Base-by-base conservation (phyloP, 345 rosid species). In the Salix brachista region DNA sequence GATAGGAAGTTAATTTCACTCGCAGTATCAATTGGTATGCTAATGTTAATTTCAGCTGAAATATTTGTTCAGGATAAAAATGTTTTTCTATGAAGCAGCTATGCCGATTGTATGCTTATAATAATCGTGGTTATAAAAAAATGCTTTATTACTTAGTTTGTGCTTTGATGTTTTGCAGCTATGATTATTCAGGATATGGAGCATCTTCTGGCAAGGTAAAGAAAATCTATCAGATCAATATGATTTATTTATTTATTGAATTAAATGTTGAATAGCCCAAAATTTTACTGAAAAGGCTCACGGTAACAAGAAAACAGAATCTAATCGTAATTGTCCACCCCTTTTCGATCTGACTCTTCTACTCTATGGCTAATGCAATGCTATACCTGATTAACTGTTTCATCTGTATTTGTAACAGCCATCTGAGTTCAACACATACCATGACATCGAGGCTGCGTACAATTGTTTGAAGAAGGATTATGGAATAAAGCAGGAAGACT, bases 121-220 rank as follows among this genome's bases (percentile, higher is more conserved):
- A 17, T 74, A 14, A 3, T 37, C 17, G 39, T 2, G 13, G 13
- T 18, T 37, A 6, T 28, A 19, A 11, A 30, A 14, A 10, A 34
- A 19, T 75, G 12, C 7, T 73, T 54, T 16, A 19, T 21, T 4
- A 4, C 41, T 60, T 60, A 64, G 8, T 26, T 54, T 65, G 5
- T 69, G n/a, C 30, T 75, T 70, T 60, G 19, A 52, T 75, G 18
- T 70, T 65, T 74, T 76, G 77, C 93, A 96, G 99, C 87, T 96
- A 96, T 80, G 99, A 96, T 79, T 96, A 96, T 89, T 93, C 99
- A n/a, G 99, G 99, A 74, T 96, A 96, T 80, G 99, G 99, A 81
- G 98, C 87, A 75, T 96, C 99, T 70, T 85, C 97, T 48, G 99
- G 99, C 41, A 96, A 96, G 99, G 99, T 93, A 87, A 79, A 56